Conservation (phyloP, 495 filamentous ascomycete genomes). For the Aspergillus taichungensis region DNA sequence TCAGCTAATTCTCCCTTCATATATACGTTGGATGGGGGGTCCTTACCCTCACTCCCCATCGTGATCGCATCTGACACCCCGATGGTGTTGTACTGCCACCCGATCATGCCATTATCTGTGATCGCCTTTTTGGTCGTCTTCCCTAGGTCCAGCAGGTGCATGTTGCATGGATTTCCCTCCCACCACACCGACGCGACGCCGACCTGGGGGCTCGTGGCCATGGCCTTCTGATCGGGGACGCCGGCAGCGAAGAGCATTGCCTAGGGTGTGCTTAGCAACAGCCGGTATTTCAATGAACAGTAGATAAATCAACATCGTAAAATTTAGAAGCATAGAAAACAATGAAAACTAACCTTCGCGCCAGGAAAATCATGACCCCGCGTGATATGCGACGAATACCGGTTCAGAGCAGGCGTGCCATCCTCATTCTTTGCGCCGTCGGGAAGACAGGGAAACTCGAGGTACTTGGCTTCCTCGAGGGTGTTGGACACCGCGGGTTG, state of each 20-base stretch:
- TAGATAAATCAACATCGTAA: neutral
- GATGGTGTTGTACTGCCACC: slow-evolving; percentile 90
- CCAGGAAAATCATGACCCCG: slow-evolving; percentile 87
- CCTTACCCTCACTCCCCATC: slow-evolving; percentile 85
- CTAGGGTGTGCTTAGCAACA: slow-evolving; percentile 24
- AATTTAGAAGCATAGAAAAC: neutral
- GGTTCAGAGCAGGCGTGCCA: slow-evolving; percentile 58
- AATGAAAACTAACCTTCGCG: slow-evolving; percentile 55
- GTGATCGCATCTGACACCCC: slow-evolving; percentile 93
- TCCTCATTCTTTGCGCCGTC: slow-evolving; percentile 46
- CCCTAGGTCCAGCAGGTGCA: slow-evolving; percentile 70
- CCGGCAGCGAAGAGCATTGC: slow-evolving; percentile 96
- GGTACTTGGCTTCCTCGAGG: slow-evolving; percentile 43
- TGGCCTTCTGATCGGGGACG: slow-evolving; percentile 70
- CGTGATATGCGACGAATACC: slow-evolving; percentile 63
- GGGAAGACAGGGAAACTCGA: slow-evolving; percentile 53
- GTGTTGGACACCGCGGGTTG: slow-evolving; percentile 14
- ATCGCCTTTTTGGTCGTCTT: slow-evolving; percentile 84
- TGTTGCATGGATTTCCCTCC: slow-evolving; percentile 93
- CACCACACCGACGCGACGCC: slow-evolving; percentile 91
- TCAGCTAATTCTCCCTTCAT: neutral
- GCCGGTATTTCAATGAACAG: neutral
- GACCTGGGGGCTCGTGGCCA: slow-evolving; percentile 87
- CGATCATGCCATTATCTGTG: slow-evolving; percentile 76
- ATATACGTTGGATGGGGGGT: too few relatives aligned